phyloP scores from a whole-genome alignment of 2,329 filamentous ascomycete species.

The Fusarium subglutinans region DNA sequence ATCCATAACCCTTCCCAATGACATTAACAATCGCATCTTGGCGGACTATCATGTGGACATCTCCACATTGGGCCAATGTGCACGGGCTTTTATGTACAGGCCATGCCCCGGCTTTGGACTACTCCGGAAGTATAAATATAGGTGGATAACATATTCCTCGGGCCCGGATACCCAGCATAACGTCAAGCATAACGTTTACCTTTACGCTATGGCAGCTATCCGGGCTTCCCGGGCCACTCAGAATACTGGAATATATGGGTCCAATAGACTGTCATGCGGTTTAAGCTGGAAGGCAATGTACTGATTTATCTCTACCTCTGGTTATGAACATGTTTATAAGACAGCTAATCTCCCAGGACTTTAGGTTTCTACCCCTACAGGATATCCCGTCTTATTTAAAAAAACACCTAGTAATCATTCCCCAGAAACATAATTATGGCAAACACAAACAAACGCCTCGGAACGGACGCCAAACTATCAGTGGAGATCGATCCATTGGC shows the following conservation, averaged over 20 bases:
- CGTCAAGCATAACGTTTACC: not conserved
- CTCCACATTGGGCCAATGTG: not conserved
- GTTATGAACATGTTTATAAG: not conserved
- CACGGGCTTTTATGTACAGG: not conserved
- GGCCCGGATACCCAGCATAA: not conserved
- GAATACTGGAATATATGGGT: not conserved
- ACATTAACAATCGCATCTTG: not conserved
- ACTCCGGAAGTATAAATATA: not conserved
- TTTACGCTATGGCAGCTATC: not conserved
- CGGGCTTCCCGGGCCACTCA: not conserved
- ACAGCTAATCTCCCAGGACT: not conserved
- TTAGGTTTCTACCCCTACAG: too few relatives aligned
- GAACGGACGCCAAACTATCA: not conserved
- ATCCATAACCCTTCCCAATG: not conserved
- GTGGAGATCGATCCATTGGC: not conserved
- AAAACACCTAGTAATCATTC: not conserved
- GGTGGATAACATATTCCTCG: not conserved
- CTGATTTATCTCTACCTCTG: not conserved
- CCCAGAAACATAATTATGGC: not conserved
- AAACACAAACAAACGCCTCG: not conserved
- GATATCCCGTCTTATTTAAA: fast-evolving
- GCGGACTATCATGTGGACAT: not conserved
- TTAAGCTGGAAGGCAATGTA: not conserved
- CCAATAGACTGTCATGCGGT: not conserved
- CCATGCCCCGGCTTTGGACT: not conserved